Conservation (phyloP, 2,329 filamentous ascomycete species). For the Intubia oerlemansii region DNA sequence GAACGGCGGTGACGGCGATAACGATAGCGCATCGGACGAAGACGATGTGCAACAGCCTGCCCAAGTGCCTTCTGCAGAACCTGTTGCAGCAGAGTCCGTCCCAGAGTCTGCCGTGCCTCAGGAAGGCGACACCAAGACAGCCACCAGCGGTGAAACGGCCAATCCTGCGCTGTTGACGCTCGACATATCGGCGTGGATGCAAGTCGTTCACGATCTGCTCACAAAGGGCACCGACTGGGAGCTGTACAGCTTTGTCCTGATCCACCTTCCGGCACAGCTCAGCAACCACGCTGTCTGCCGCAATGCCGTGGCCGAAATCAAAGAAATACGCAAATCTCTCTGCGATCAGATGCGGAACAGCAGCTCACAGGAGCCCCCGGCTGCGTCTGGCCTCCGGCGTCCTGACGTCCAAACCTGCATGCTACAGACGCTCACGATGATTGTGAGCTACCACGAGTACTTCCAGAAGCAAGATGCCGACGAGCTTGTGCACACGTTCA, state of each 20-base stretch:
- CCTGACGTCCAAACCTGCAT: conserved; percentile 78
- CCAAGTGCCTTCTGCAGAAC: no score
- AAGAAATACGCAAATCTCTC: conserved; percentile 50
- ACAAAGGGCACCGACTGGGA: conserved; percentile 70
- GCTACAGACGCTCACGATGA: conserved; percentile 67
- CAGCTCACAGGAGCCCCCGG: conserved; percentile 62
- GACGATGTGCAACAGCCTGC: no score
- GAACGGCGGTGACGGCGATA: no score
- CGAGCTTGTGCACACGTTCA: conserved; percentile 70
- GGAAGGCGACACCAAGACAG: no score
- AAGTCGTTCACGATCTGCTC: conserved; percentile 52
- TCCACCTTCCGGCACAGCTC: conserved; percentile 69
- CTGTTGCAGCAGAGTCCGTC: no score
- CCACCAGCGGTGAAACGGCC: no score
- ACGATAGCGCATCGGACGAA: no score
- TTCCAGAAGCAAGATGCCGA: conserved; percentile 75
- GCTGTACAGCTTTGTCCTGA: conserved; percentile 73
- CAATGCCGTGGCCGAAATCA: conserved; percentile 51
- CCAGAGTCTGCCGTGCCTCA: no score
- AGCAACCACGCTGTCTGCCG: conserved; percentile 76
- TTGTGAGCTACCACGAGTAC: conserved; percentile 74
- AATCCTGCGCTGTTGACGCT: no score
- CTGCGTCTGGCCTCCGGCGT: conserved; percentile 58
- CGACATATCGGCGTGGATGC: conserved; percentile 50
- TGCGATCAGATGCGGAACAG: conserved; percentile 68